Evolutionary conservation across 768 basidiomycete genomes (phyloP), one percentile per base, ranked within the genome.

Genomic region (Tylopilus sp.): DNA sequence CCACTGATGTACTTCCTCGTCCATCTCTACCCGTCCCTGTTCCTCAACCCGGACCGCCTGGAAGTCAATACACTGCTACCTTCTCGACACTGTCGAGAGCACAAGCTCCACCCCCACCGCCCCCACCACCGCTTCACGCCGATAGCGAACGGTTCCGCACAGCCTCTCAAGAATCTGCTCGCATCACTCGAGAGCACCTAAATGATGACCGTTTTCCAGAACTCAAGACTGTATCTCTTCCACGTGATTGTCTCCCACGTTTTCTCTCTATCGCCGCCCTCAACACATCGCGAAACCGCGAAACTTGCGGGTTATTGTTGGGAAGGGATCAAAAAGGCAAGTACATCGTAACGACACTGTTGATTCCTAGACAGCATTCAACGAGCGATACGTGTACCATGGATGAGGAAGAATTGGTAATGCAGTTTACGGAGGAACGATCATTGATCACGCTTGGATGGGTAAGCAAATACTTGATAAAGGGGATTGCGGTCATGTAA

Each of bases 311-410:
- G 31, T 62, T 96, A 48, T 68, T 97, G 38, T 71, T 95, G 8
- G 93, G 92, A n/a, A 84, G 77, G 66, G 74, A 75, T 53, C 67
- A 73, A 50, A 82, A 81, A 26, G 76, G 75, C 62, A 83, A 80
- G 66, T 92, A 73, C 61, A 69, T 81, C 3, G 89, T 94, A n/a
- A 85, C 89, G 50, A 88, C 86, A 44, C 67, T 96, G 63, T 71
- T 96, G 63, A 85, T 96, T 17, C 93, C 93, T n/a, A 88, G 82
- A 68, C 93, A 96, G 63, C 85, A 84, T 53, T 86, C 89, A 54
- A 92, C 91, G 57, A 84, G 86, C 53, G 91, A 96, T 72, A 92
- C 91, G n/a, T 96, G 93, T 68, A 84, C 85, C 29, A 95, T 93
- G 87, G 86, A 91, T 48, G 85, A 88, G 64, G 93, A 95, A 61